Evolutionary conservation across 176 grass and related monocot genomes (phyloP).

Genomic region (Thalia dealbata): DNA sequence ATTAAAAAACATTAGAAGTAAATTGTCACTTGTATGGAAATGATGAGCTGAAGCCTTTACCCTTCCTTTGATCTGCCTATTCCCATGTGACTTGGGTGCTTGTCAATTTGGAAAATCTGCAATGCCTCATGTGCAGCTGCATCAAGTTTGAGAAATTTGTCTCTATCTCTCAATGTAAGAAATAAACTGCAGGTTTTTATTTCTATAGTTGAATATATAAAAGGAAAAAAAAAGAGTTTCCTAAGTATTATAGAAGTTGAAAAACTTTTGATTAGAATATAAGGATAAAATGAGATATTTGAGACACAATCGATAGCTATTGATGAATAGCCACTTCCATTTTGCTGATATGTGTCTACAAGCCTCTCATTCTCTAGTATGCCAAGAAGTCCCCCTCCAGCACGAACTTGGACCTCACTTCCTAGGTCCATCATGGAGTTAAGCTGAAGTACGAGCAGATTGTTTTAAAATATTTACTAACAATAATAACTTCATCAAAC

Average conservation of each 20-base stretch:
- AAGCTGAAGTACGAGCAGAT: slow-evolving; percentile 49
- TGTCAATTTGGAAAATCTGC: slow-evolving; percentile 96
- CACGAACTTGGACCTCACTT: slow-evolving; percentile 95
- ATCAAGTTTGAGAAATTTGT: slow-evolving; percentile 92
- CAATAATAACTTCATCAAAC: slow-evolving; percentile 10
- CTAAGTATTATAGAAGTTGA: background rate
- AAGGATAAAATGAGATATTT: slow-evolving; percentile 96
- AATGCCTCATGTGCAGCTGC: slow-evolving; percentile 85
- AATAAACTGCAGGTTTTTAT: slow-evolving; percentile 18
- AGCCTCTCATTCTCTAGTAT: slow-evolving; percentile 92
- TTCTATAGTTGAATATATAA: background rate
- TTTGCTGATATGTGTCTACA: slow-evolving; percentile 73
- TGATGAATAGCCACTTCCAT: slow-evolving; percentile 64
- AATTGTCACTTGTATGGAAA: slow-evolving; percentile 1
- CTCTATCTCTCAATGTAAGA: slow-evolving; percentile 58
- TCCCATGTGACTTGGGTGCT: slow-evolving; percentile 94
- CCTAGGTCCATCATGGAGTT: slow-evolving; percentile 99
- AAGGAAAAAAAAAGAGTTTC: background rate
- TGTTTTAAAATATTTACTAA: background rate
- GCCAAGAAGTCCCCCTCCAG: slow-evolving; percentile 88
- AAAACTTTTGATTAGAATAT: slow-evolving; percentile 9
- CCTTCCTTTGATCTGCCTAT: slow-evolving; percentile 97
- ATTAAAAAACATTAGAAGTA: slow-evolving; percentile 23
- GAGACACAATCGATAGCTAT: slow-evolving; percentile 73
- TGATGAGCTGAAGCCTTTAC: slow-evolving; percentile 34